Percentiles rank a stretch among this genome's conserved stretches.
phyloP scores from a whole-genome alignment of 2,329 filamentous ascomycete genomes.

The Aureobasidium uvarum region DNA sequence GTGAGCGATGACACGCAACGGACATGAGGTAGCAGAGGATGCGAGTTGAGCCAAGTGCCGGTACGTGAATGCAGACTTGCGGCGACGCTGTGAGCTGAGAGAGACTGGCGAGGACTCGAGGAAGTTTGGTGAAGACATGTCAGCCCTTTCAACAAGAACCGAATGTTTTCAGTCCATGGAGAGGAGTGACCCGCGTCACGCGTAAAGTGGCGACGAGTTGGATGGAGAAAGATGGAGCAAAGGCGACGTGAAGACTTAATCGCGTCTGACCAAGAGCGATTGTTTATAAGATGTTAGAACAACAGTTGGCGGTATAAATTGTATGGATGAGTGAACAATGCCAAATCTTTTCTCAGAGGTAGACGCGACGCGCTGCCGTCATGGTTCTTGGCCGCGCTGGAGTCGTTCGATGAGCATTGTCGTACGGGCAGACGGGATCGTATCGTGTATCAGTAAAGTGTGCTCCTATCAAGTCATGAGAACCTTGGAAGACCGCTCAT shows the following conservation, averaged over 20 bases:
- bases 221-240: too few species aligned
- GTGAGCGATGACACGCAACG: slow-evolving; percentile 83
- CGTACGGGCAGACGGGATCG: too few species aligned
- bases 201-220: slow-evolving; percentile 25
- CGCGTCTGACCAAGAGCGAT: not conserved
- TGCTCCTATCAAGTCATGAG: too few species aligned
- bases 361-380: slow-evolving; percentile 12
- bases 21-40: slow-evolving; percentile 67
- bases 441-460: too few species aligned
- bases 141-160: not conserved
- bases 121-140: slow-evolving; percentile 51
- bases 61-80: slow-evolving; percentile 75
- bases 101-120: slow-evolving; percentile 49
- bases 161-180: slow-evolving; percentile 2
- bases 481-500: too few species aligned
- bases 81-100: slow-evolving; percentile 38
- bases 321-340: not conserved
- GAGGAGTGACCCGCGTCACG: slow-evolving; percentile 14
- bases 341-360: not conserved
- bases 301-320: not conserved
- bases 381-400: slow-evolving; percentile 6
- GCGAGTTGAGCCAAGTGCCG: slow-evolving; percentile 76
- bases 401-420: not conserved
- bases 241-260: not conserved
- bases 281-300: not conserved